A percentile compares a stretch with the other conserved stretches of the same genome.
Conservation (phyloP, 129 eudicot genomes). For the Flaveria brownii region DNA sequence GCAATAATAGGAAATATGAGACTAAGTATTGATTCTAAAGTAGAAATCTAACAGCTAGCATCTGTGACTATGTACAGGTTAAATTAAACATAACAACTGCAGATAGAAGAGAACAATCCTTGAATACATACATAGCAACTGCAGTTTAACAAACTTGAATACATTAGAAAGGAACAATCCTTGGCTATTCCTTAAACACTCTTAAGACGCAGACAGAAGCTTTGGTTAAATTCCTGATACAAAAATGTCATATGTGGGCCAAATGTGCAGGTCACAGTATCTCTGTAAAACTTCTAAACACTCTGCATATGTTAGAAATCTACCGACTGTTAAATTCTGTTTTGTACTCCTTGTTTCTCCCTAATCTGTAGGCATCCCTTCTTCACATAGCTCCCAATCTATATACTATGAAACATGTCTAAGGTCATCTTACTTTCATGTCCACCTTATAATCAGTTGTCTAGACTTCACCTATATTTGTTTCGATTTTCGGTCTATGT, state of each 20-base stretch:
- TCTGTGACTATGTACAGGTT: constrained; percentile 5
- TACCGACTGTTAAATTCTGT: background rate
- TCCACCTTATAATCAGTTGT: background rate
- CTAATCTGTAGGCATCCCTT: background rate
- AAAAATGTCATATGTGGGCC: background rate
- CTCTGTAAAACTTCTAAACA: background rate
- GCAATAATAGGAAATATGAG: background rate
- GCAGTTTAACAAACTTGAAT: background rate
- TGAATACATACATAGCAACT: background rate
- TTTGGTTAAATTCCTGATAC: background rate
- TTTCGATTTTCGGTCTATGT: background rate
- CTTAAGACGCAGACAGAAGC: constrained; percentile 1
- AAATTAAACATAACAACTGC: constrained; percentile 3
- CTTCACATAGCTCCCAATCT: background rate
- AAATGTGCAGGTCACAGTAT: background rate
- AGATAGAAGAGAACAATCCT: background rate
- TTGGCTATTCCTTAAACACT: constrained; percentile 2
- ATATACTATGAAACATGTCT: background rate
- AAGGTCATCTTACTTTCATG: background rate
- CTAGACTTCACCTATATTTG: background rate
- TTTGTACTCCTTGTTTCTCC: background rate
- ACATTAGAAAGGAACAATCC: constrained; percentile 2
- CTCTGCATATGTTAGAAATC: constrained; percentile 10
- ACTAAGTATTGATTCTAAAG: background rate
- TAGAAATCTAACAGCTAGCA: background rate